These are phyloP conservation scores for Gossypium schwendimanii DNA, from an alignment of 441 rosid species.

Conservation along the genomic window DNA sequence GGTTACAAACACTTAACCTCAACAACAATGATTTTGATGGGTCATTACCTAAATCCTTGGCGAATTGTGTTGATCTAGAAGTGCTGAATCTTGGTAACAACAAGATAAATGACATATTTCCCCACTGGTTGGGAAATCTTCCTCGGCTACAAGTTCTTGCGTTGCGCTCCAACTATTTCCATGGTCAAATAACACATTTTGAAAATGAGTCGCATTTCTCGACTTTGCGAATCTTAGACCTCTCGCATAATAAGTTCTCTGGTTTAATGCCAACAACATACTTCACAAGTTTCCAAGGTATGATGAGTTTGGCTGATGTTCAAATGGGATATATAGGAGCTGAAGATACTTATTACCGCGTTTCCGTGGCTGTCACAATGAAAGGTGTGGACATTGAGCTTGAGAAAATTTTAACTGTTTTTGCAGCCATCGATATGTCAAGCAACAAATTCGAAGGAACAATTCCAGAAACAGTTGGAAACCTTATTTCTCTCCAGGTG, in stretches of 20 bases:
- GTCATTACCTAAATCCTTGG: conserved; percentile 15
- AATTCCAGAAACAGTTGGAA: conserved; percentile 20
- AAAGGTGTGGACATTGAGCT: conserved; percentile 5
- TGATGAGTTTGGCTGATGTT: conserved; percentile 1
- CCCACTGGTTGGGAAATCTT: not conserved
- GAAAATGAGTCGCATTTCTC: not conserved
- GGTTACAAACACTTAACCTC: not conserved
- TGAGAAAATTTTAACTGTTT: conserved; percentile 4
- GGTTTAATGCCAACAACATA: conserved; percentile 9
- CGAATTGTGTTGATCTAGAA: conserved; percentile 7
- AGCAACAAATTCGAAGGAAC: conserved; percentile 15
- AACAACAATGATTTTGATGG: conserved; percentile 18
- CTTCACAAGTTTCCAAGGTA: not conserved
- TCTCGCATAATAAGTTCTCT: conserved; percentile 7
- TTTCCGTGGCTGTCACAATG: conserved; percentile 7
- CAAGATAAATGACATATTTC: conserved; percentile 14
- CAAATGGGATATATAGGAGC: not conserved
- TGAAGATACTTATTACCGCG: not conserved
- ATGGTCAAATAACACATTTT: not conserved
- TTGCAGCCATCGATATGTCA: conserved; percentile 18
- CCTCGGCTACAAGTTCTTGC: not conserved
- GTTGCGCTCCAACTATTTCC: conserved; percentile 8
- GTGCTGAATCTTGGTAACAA: conserved; percentile 19
- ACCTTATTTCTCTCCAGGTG: conserved; percentile 9
- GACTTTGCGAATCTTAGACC: not conserved